Percentiles rank a stretch among this genome's conserved stretches.
These are phyloP conservation scores for Saccharomycopsis selenospora DNA, from an alignment of 805 yeast species.

Conservation along the genomic window DNA sequence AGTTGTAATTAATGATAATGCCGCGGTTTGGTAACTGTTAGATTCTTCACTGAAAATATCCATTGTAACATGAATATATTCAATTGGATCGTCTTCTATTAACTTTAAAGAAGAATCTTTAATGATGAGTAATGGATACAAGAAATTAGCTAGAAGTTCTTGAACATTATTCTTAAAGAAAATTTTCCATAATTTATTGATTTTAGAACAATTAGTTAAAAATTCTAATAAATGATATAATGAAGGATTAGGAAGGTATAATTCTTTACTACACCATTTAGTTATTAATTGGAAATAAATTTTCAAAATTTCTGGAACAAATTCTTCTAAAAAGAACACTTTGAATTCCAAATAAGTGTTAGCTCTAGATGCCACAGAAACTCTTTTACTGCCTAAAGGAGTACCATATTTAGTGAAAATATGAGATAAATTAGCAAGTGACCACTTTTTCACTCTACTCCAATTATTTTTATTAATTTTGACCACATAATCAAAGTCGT, in stretches of 20 bases:
- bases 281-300: slow-evolving; percentile 61
- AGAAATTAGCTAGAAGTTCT: slow-evolving; percentile 58
- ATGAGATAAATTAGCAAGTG: slow-evolving; percentile 68
- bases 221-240: slow-evolving; percentile 60
- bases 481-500: background rate
- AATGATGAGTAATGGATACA: slow-evolving; percentile 72
- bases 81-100: slow-evolving; percentile 83
- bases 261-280: slow-evolving; percentile 55
- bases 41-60: slow-evolving; percentile 57
- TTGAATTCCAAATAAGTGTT: slow-evolving; percentile 58
- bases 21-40: slow-evolving; percentile 49
- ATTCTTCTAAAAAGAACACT: slow-evolving; percentile 42
- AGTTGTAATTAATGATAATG: slow-evolving; percentile 63
- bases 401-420: slow-evolving; percentile 68
- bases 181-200: slow-evolving; percentile 53
- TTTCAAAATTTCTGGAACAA: slow-evolving; percentile 66
- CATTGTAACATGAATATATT: slow-evolving; percentile 69
- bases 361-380: slow-evolving; percentile 27
- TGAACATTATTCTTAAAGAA: slow-evolving; percentile 58
- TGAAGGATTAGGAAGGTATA: slow-evolving; percentile 66
- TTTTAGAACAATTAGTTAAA: slow-evolving; percentile 53
- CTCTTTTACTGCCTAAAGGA: slow-evolving; percentile 6
- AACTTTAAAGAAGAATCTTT: slow-evolving; percentile 58
- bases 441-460: slow-evolving; percentile 84
- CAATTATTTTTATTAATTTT: slow-evolving; percentile 33